Conservation (phyloP, 1,139 yeast species). For the Candida tunisiensis region DNA sequence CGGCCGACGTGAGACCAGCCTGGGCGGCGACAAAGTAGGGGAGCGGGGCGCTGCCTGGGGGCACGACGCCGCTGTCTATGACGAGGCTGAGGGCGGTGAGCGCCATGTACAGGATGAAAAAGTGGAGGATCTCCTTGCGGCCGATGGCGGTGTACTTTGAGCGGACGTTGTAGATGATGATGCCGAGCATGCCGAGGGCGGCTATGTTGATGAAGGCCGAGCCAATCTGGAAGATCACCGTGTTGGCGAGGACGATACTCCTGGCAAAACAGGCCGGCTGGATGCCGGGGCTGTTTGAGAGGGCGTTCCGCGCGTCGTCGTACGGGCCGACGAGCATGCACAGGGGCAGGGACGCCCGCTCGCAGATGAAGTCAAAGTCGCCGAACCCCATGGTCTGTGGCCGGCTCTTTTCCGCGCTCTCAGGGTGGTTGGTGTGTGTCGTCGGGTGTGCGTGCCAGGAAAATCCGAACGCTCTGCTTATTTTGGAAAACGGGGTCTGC, state of each 20-base stretch:
- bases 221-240: constrained; percentile 83
- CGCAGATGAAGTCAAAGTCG: constrained; percentile 50
- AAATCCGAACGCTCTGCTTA: too few relatives aligned
- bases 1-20: constrained; percentile 53
- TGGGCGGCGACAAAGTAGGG: constrained; percentile 77
- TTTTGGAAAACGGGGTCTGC: too few relatives aligned
- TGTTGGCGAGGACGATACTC: constrained; percentile 74
- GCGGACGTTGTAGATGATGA: constrained; percentile 66
- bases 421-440: constrained; percentile 5
- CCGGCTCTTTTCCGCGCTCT: too few relatives aligned
- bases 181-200: constrained; percentile 42
- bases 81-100: constrained; percentile 50
- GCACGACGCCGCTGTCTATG: constrained; percentile 85
- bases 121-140: constrained; percentile 65
- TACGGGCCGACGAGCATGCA: constrained; percentile 47
- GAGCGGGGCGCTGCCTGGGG: constrained; percentile 61
- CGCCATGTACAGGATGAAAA: constrained; percentile 43
- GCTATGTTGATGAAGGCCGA: constrained; percentile 75
- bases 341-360: constrained; percentile 56
- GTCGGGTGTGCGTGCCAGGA: too few relatives aligned
- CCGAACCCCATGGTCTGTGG: constrained; percentile 41
- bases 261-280: constrained; percentile 72
- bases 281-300: constrained; percentile 33
- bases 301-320: constrained; percentile 9
- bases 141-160: constrained; percentile 91